phyloP scores from a whole-genome alignment of 2,329 filamentous ascomycete species.

The Ambrosiella beaveri region DNA sequence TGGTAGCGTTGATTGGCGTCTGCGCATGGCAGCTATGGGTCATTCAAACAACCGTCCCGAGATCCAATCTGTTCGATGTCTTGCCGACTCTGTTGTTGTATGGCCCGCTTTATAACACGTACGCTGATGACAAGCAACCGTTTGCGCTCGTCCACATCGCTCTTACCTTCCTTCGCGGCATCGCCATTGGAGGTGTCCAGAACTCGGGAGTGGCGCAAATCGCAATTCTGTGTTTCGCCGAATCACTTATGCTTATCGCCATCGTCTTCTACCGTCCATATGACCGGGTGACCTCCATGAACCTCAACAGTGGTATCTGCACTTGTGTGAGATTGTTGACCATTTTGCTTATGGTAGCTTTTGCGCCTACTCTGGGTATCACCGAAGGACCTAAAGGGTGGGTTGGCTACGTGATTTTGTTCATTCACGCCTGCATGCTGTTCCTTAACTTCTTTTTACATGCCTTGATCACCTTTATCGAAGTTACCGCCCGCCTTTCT shows the following conservation, averaged over 20 bases:
- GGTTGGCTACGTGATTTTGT: slow-evolving; percentile 82
- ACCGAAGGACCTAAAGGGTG: slow-evolving; percentile 70
- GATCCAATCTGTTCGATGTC: slow-evolving; percentile 83
- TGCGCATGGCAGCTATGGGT: slow-evolving; percentile 64
- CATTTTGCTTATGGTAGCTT: slow-evolving; percentile 61
- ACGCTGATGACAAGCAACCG: slow-evolving; percentile 77
- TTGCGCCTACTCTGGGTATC: slow-evolving; percentile 68
- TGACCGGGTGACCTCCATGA: slow-evolving; percentile 87
- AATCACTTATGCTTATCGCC: slow-evolving; percentile 76
- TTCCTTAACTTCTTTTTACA: slow-evolving; percentile 89
- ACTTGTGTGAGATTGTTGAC: slow-evolving; percentile 59
- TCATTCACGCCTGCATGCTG: slow-evolving; percentile 70
- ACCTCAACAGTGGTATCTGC: slow-evolving; percentile 81
- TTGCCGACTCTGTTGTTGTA: slow-evolving; percentile 77
- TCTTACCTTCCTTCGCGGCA: slow-evolving; percentile 68
- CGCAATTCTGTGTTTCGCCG: slow-evolving; percentile 80
- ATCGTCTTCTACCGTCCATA: slow-evolving; percentile 83
- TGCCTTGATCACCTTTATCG: slow-evolving; percentile 73
- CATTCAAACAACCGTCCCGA: slow-evolving; percentile 64
- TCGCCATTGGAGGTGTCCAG: slow-evolving; percentile 85
- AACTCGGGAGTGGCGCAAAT: slow-evolving; percentile 86
- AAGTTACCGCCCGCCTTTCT: slow-evolving; percentile 66
- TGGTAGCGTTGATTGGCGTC: slow-evolving; percentile 56
- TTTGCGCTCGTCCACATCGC: slow-evolving; percentile 80
- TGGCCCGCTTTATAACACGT: slow-evolving; percentile 92